Conservation (phyloP, 2,329 filamentous ascomycete species). For the Ophiostoma sp. region DNA sequence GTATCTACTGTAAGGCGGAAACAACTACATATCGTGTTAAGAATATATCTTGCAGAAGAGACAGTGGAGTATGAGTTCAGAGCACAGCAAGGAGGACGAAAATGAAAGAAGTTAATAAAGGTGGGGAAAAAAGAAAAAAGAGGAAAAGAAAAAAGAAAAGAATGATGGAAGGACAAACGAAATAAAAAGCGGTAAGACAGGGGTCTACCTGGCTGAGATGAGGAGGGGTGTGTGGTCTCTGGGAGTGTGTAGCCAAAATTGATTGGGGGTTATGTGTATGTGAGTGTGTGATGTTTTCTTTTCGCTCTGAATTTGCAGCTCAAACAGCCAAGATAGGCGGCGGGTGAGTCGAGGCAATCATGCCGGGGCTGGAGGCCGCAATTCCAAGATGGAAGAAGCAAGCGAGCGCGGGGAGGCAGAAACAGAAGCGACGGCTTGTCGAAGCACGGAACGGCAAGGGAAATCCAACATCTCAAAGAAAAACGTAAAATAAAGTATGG, state of each 20-base stretch:
- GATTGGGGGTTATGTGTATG: background rate
- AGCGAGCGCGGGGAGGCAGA: background rate
- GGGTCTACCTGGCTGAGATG: background rate
- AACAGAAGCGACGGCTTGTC: background rate
- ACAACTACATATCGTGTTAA: too few relatives aligned
- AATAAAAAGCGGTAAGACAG: background rate
- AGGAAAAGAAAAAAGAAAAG: background rate
- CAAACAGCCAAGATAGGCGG: background rate
- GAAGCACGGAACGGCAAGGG: background rate
- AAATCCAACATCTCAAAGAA: background rate
- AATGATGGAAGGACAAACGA: background rate
- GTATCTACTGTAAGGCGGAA: background rate
- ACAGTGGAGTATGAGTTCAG: too few relatives aligned
- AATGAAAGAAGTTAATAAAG: background rate
- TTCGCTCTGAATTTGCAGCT: background rate
- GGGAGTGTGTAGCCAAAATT: background rate
- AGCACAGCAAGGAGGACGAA: background rate
- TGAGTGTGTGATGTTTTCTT: background rate
- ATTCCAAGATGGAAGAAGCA: constrained; percentile 3
- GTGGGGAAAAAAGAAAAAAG: background rate
- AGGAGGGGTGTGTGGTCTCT: background rate
- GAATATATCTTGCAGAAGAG: too few relatives aligned
- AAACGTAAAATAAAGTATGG: background rate
- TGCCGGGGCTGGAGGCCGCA: constrained; percentile 9
- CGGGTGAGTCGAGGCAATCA: background rate